Percentiles rank a stretch among this genome's conserved stretches.
Conservation (phyloP, 805 yeast species). For the Kazachstania bromeliacearum region DNA sequence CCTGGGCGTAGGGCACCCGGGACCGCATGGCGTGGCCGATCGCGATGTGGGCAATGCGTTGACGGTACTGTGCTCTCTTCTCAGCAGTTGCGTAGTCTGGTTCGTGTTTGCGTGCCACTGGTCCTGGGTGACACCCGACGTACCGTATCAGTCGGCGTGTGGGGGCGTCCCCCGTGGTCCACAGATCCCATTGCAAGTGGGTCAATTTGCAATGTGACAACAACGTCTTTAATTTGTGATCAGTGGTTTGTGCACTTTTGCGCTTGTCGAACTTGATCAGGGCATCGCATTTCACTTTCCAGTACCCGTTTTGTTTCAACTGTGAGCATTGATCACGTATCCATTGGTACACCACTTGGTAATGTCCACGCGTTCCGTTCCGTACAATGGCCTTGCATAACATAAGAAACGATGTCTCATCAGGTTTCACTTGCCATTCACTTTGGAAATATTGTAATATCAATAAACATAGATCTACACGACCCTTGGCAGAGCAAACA, state of each 20-base stretch:
- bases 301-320: conserved; percentile 13
- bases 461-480: conserved; percentile 2
- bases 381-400: conserved; percentile 30
- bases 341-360: conserved; percentile 17
- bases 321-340: conserved; percentile 12
- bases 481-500: neutral
- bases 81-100: too few relatives aligned
- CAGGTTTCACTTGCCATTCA: neutral
- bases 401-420: neutral
- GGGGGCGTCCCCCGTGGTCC: conserved; percentile 9
- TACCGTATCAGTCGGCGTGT: conserved; percentile 12
- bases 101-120: neutral
- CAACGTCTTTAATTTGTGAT: neutral
- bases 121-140: conserved; percentile 17
- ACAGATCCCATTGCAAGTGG: conserved; percentile 6
- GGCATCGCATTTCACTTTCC: conserved; percentile 21
- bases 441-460: neutral
- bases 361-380: conserved; percentile 27
- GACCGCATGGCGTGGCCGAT: conserved; percentile 23
- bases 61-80: conserved; percentile 13
- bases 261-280: conserved; percentile 21
- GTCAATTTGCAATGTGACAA: neutral
- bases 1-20: conserved; percentile 26
- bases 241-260: neutral
- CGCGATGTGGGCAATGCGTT: conserved; percentile 16